phyloP scores from a whole-genome alignment of 805 yeast species.

The Sugiyamaella qingdaonensis region DNA sequence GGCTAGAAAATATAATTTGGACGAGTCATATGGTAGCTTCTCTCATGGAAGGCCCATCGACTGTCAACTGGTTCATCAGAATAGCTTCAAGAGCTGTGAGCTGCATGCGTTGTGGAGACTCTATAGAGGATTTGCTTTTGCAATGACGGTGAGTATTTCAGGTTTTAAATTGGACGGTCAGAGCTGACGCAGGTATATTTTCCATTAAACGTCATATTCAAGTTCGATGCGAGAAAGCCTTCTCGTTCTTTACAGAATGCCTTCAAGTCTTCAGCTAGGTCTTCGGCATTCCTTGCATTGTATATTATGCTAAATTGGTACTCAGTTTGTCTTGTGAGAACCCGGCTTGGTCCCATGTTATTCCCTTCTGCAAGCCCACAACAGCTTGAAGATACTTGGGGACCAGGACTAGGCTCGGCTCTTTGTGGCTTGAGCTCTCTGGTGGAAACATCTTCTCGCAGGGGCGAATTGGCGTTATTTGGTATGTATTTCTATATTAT shows the following conservation, averaged over 20 bases:
- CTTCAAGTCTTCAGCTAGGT: slow-evolving; percentile 34
- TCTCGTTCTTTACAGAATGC: slow-evolving; percentile 19
- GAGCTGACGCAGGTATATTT: slow-evolving; percentile 32
- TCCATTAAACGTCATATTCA: slow-evolving; percentile 38
- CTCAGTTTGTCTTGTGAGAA: slow-evolving; percentile 43
- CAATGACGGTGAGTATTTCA: slow-evolving; percentile 26
- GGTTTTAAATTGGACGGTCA: background rate
- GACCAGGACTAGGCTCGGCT: slow-evolving; percentile 40
- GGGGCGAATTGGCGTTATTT: slow-evolving; percentile 47
- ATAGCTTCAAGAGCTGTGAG: slow-evolving; percentile 40
- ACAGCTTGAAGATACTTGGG: slow-evolving; percentile 38
- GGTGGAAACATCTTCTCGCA: slow-evolving; percentile 38
- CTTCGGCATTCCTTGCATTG: slow-evolving; percentile 42
- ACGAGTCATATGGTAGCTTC: slow-evolving; percentile 34
- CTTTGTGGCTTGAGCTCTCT: slow-evolving; percentile 42
- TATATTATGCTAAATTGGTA: slow-evolving; percentile 46
- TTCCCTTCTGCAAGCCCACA: slow-evolving; percentile 37
- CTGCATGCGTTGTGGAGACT: slow-evolving; percentile 46
- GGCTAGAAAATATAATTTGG: slow-evolving; percentile 36
- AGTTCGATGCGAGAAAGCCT: slow-evolving; percentile 23
- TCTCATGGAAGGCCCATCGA: slow-evolving; percentile 33
- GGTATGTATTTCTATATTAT: background rate
- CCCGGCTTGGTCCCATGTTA: slow-evolving; percentile 38
- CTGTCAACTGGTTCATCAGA: slow-evolving; percentile 42
- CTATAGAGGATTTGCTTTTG: slow-evolving; percentile 39